Conservation (phyloP, 2,329 filamentous ascomycete genomes). For the Paecilomyces dactylethromorphus region DNA sequence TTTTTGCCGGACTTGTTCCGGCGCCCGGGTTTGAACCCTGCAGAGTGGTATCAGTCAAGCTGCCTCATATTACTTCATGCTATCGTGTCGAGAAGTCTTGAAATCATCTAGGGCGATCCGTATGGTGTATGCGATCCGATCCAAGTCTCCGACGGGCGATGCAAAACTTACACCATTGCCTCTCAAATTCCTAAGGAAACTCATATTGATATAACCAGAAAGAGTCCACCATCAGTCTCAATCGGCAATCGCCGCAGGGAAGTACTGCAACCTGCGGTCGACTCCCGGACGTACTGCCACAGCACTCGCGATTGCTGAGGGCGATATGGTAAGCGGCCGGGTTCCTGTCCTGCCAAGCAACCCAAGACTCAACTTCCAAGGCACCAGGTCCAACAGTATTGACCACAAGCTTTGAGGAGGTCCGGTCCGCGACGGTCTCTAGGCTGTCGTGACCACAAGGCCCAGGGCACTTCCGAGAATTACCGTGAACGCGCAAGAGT, state of each 20-base stretch:
- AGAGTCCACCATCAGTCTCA: conserved; percentile 19
- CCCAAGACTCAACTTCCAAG: not conserved
- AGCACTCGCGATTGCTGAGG: conserved; percentile 11
- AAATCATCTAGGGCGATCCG: not conserved
- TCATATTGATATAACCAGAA: conserved; percentile 25
- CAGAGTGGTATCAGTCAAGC: conserved; percentile 1
- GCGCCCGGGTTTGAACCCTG: conserved; percentile 43
- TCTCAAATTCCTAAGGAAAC: conserved; percentile 34
- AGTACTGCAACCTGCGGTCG: conserved; percentile 11
- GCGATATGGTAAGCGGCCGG: not conserved
- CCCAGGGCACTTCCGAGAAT: not conserved
- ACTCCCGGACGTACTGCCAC: conserved; percentile 4
- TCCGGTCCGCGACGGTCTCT: not conserved
- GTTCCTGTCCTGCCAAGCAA: not conserved
- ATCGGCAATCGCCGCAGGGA: conserved; percentile 13
- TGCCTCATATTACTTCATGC: conserved; percentile 5
- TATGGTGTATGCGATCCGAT: not conserved
- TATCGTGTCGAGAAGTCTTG: conserved; percentile 3
- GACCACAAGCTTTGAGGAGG: not conserved
- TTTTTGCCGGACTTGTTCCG: conserved; percentile 47
- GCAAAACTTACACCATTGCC: conserved; percentile 28
- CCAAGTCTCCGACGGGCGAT: conserved; percentile 7
- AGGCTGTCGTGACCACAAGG: not conserved
- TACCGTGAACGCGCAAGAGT: not conserved
- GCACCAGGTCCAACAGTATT: not conserved